phyloP scores from a whole-genome alignment of 2,329 filamentous ascomycete genomes.

The Madurella fahalii region DNA sequence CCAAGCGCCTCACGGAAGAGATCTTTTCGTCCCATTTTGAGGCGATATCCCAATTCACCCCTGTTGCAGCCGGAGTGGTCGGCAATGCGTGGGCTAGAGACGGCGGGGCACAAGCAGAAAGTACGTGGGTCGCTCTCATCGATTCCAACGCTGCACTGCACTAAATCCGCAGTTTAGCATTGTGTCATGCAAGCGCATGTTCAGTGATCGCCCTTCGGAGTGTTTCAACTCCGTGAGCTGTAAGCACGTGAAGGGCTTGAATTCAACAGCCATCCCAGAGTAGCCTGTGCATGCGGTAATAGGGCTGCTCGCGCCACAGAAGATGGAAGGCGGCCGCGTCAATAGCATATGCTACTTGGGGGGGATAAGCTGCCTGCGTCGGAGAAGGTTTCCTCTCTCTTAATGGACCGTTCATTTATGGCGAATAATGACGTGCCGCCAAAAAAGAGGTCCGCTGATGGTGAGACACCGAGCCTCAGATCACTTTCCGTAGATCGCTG shows the following conservation, averaged over 20 bases:
- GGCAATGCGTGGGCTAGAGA: background rate
- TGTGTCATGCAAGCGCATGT: background rate
- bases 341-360: too few relatives aligned
- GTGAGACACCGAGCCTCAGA: background rate
- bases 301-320: background rate
- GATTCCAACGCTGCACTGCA: too few relatives aligned
- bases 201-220: slow-evolving; percentile 12
- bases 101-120: too few relatives aligned
- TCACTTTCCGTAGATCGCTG: background rate
- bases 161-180: background rate
- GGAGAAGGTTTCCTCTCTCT: background rate
- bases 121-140: too few relatives aligned
- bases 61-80: background rate
- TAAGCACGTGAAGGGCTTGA: background rate
- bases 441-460: background rate
- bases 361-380: background rate
- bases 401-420: background rate
- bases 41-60: background rate
- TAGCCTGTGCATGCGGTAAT: background rate
- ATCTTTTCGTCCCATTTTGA: background rate
- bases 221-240: slow-evolving; percentile 14
- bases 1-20: too few relatives aligned
- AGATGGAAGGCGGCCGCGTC: background rate
- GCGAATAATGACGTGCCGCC: background rate
- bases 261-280: background rate